Conservation (phyloP, 495 filamentous ascomycete species). For the Talaromyces ruber region DNA sequence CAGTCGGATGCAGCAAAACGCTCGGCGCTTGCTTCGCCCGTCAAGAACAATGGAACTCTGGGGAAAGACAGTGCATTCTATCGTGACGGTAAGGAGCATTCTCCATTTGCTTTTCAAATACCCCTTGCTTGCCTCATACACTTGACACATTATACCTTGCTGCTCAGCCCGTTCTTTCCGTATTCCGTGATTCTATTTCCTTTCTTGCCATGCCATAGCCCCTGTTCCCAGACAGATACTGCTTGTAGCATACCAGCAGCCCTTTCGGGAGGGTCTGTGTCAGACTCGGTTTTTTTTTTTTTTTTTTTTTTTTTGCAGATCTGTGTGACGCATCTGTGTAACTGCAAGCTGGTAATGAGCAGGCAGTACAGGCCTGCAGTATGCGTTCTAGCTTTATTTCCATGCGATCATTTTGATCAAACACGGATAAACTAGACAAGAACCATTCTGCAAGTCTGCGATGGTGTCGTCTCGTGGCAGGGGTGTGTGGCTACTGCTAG, state of each 20-base stretch:
- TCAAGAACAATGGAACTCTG: conserved; percentile 15
- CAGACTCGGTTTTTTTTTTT: background rate
- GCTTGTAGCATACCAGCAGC: background rate
- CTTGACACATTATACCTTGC: background rate
- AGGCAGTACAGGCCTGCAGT: background rate
- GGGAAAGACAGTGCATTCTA: conserved; percentile 12
- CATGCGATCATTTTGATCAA: background rate
- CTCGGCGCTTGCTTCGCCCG: conserved; percentile 14
- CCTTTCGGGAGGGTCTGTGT: background rate
- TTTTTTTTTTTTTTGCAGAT: background rate
- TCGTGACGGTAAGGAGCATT: conserved; percentile 20
- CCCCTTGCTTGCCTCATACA: background rate
- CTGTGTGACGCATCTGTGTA: background rate
- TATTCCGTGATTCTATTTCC: background rate
- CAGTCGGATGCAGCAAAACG: conserved; percentile 14
- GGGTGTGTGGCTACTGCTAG: background rate
- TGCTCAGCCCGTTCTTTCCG: too few relatives aligned
- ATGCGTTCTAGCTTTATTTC: background rate
- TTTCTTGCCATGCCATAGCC: background rate
- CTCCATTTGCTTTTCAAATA: background rate
- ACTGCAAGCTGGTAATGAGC: background rate
- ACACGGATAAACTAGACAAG: background rate
- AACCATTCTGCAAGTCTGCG: background rate
- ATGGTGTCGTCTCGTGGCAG: background rate
- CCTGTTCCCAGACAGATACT: background rate